Conservation (phyloP, 768 basidiomycete genomes). For the Pulveroboletus frians region DNA sequence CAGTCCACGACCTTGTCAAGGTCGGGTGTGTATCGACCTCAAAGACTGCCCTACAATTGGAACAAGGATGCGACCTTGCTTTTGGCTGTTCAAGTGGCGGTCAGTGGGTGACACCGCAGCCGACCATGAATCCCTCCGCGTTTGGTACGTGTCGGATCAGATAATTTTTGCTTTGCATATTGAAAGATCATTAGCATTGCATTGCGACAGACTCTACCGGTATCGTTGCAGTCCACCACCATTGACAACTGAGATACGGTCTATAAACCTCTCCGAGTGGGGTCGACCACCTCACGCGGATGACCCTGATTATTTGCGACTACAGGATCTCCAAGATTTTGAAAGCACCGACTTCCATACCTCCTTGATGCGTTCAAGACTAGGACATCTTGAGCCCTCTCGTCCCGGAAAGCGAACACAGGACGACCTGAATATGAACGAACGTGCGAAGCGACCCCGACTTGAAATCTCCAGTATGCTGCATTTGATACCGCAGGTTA, state of each 20-base stretch:
- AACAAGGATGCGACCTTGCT: slow-evolving; percentile 21
- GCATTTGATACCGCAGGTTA: slow-evolving; percentile 43
- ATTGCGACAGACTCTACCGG: slow-evolving; percentile 17
- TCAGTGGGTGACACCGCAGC: slow-evolving; percentile 20
- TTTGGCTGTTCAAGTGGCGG: slow-evolving; percentile 8
- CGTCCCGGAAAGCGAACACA: slow-evolving; percentile 9
- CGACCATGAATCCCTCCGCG: slow-evolving; percentile 6
- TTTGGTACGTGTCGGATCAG: slow-evolving; percentile 21
- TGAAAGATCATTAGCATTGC: slow-evolving; percentile 17
- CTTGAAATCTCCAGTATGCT: slow-evolving; percentile 34
- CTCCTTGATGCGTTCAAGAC: neutral
- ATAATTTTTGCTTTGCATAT: neutral
- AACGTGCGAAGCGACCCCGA: slow-evolving; percentile 30
- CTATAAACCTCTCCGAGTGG: slow-evolving; percentile 35
- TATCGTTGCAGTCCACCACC: slow-evolving; percentile 21
- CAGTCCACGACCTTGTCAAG: slow-evolving; percentile 21
- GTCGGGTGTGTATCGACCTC: neutral
- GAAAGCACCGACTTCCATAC: slow-evolving; percentile 30
- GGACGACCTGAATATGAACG: slow-evolving; percentile 2
- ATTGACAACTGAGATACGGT: neutral
- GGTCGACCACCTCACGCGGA: slow-evolving; percentile 25
- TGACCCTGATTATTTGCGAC: slow-evolving; percentile 33
- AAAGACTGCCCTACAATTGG: slow-evolving; percentile 4
- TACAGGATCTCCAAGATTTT: slow-evolving; percentile 44
- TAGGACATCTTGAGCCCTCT: neutral